Conservation (phyloP, 2,329 filamentous ascomycete genomes). For the Xenoacremonium recifei region DNA sequence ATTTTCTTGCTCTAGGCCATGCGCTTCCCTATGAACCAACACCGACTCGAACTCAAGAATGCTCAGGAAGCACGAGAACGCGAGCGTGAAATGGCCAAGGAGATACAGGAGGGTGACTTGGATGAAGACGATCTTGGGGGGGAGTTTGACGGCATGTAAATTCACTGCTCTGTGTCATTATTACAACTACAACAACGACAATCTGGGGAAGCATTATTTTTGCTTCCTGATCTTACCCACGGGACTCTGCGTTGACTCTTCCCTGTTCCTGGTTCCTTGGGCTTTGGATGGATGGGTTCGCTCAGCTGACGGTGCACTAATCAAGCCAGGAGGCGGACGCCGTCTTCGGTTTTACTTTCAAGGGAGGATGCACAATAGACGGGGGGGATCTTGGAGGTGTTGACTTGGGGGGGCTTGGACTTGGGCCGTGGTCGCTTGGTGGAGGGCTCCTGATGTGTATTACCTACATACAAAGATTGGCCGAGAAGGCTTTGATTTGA, state of each 20-base stretch:
- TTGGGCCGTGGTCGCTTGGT: constrained; percentile 10
- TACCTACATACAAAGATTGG: constrained; percentile 19
- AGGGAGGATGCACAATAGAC: too few species aligned
- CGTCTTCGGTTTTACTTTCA: too few species aligned
- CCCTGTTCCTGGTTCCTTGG: constrained; percentile 5
- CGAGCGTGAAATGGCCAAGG: constrained; percentile 95
- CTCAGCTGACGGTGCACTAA: constrained; percentile 16
- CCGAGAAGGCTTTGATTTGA: too few species aligned
- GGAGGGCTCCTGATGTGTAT: constrained; percentile 22
- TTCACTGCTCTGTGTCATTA: constrained; percentile 13
- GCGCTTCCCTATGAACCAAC: constrained; percentile 99
- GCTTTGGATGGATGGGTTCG: constrained; percentile 7
- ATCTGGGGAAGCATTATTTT: too few species aligned
- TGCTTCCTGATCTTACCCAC: constrained; percentile 5
- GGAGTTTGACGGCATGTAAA: constrained; percentile 93
- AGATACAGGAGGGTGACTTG: constrained; percentile 96
- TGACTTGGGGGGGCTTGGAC: constrained; percentile 14
- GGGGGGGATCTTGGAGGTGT: too few species aligned
- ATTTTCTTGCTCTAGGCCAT: constrained; percentile 66
- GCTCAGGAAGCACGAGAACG: constrained; percentile 96
- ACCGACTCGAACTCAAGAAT: constrained; percentile 94
- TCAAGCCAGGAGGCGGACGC: too few species aligned
- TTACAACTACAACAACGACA: too few species aligned
- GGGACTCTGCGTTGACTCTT: constrained; percentile 9
- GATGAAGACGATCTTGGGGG: constrained; percentile 95